Percentiles rank a stretch among this genome's conserved stretches.
Evolutionary conservation across 208 protist genomes (phyloP).

Genomic region (Herpetomonas tarakana): DNA sequence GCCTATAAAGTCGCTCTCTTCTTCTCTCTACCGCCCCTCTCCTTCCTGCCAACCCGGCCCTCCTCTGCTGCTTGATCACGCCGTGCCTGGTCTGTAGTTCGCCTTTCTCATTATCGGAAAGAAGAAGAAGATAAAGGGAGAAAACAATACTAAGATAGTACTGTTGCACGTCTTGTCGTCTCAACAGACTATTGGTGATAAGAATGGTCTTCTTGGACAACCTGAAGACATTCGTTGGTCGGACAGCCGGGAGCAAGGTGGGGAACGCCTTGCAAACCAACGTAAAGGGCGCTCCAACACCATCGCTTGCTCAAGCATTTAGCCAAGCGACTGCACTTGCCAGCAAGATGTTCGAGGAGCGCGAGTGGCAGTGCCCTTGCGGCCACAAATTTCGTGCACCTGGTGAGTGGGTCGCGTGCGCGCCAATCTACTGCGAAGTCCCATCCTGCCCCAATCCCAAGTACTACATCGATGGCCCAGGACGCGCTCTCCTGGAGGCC

Average conservation of each 20-base stretch:
- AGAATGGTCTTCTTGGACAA: constrained; percentile 73
- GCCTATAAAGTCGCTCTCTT: background rate
- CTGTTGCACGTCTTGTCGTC: too few relatives aligned
- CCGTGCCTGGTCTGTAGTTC: too few relatives aligned
- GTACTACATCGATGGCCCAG: constrained; percentile 87
- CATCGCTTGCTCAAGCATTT: constrained; percentile 50
- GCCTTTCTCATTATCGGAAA: background rate
- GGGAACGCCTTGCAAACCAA: constrained; percentile 44
- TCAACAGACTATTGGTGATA: too few relatives aligned
- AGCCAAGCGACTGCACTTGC: constrained; percentile 57
- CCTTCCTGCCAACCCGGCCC: too few relatives aligned
- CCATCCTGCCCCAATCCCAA: constrained; percentile 88
- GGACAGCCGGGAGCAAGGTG: constrained; percentile 31
- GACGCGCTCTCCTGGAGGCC: constrained; percentile 73
- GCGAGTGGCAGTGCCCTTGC: constrained; percentile 89
- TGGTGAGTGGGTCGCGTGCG: constrained; percentile 81
- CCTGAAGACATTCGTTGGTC: constrained; percentile 75
- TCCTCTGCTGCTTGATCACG: too few relatives aligned
- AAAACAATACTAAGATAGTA: too few relatives aligned
- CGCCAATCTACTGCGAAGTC: constrained; percentile 86
- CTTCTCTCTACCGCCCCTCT: too few relatives aligned
- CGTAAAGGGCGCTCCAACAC: constrained; percentile 22
- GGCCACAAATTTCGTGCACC: constrained; percentile 84
- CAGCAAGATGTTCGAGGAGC: constrained; percentile 70
- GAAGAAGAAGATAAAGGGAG: background rate